Evolutionary conservation across 805 yeast genomes (phyloP), one percentile per base, ranked within the genome.

Genomic region (Teunomyces gatunensis): DNA sequence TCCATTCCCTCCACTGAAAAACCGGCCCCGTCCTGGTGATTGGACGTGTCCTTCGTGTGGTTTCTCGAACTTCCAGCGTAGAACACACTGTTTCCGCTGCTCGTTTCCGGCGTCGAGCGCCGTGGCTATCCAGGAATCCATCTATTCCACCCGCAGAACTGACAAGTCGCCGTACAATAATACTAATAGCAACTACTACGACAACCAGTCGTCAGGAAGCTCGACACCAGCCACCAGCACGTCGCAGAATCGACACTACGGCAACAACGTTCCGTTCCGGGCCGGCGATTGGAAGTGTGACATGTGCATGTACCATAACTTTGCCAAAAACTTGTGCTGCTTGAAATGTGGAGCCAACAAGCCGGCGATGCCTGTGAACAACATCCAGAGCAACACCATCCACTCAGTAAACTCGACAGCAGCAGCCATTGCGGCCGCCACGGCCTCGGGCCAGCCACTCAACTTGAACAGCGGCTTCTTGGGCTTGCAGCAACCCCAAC

Each of bases 41-140:
- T 91, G 97, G 97, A 88, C 87, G n/a, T 91, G 97, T 66, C 96
- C 96, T 21, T 84, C 91, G 5, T 91, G 97, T 74, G 96, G 97
- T 0, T 91, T 91, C 60, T 87, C 96, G 20, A 91, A 91, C 66
- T 91, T 91, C 69, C 97, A 91, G 68, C 80, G 97, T 59, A 79
- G 97, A 66, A 87, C 95, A 2, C 95, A 95, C 2, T 91, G 97
- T 67, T 89, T 91, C 74, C 77, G 97, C 53, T 91, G 97, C 63
- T 85, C 92, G 2, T 89, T 86, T 68, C 96, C 96, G 5, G 88
- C 89, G 7, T 75, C 88, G 9, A 74, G 87, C 37, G 88, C 89
- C 5, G 83, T 79, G 20, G 78, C 88, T 5, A 76, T 83, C 49
- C 88, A 83, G 55, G 89, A 83, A 47, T 78, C 81, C n/a, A 75